A percentile compares a stretch with the other conserved stretches of the same genome.
phyloP scores from a whole-genome alignment of 2,329 filamentous ascomycete species.

The Pestalotiopsis sp. region DNA sequence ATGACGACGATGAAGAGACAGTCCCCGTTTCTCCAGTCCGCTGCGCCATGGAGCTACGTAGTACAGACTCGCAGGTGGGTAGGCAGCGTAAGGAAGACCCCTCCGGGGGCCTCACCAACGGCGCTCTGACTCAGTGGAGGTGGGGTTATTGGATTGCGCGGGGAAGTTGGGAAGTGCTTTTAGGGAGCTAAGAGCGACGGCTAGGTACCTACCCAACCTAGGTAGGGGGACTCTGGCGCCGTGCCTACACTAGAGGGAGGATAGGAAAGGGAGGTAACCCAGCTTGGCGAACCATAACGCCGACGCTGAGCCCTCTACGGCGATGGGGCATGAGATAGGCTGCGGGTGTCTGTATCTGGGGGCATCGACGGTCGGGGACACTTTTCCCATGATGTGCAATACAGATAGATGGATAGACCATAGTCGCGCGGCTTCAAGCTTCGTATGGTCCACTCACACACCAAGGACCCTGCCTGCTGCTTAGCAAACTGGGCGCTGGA shows the following conservation, averaged over 20 bases:
- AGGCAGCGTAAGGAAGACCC: constrained; percentile 1
- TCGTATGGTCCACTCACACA: constrained; percentile 9
- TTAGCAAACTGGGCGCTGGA: background rate
- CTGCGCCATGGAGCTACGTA: constrained; percentile 1
- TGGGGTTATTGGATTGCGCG: background rate
- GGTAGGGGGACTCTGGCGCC: background rate
- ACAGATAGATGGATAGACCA: background rate
- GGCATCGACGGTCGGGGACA: background rate
- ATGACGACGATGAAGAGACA: constrained; percentile 1
- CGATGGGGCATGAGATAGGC: background rate
- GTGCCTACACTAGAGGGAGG: background rate
- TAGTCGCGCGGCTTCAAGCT: background rate
- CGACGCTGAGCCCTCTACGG: background rate
- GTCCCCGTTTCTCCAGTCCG: background rate
- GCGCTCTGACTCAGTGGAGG: constrained; percentile 6
- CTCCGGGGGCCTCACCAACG: background rate
- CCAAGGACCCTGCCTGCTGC: background rate
- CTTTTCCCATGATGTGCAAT: background rate
- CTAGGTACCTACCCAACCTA: background rate
- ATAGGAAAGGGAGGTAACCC: constrained; percentile 2
- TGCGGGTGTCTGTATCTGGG: background rate
- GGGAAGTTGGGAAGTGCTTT: background rate
- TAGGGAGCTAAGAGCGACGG: background rate
- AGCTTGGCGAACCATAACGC: constrained; percentile 1
- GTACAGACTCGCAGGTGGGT: constrained; percentile 1